Base-by-base conservation (phyloP, 306 rosid species). In the Sindora glabra region DNA sequence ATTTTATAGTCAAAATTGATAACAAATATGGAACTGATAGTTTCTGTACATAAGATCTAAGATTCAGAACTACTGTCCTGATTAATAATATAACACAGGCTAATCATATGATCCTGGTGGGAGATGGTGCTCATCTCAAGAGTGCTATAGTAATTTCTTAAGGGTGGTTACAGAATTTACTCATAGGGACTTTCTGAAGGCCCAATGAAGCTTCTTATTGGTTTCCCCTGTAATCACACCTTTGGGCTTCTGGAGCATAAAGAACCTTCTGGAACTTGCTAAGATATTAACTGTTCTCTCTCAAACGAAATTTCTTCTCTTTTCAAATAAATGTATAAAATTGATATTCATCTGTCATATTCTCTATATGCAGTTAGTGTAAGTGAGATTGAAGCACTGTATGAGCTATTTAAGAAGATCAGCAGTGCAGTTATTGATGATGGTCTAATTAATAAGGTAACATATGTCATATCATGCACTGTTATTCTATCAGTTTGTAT, bases 331-430 rank as follows among this genome's bases (percentile, higher is more conserved):
- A n/a, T n/a, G n/a, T n/a, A n/a, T n/a, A n/a, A n/a, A n/a, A n/a
- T n/a, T n/a, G 29, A 33, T 52, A 33, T 59, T 39, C 42, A 32
- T 29, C 8, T 9, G 63, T 64, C 37, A 46, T 51, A 2, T n/a
- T 46, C 29, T 25, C 9, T 44, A 64, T n/a, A n/a, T 76, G 83
- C 88, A 89, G 96, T 89, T 77, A 89, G 77, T 59, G 88, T 89
- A 53, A 89, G 94, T 74, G 96, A 89, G 71, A 69, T 89, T 55
- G 96, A 89, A 76, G 96, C 94, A 3, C 64, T 89, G 29, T 89
- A 89, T 53, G 96, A 89, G 72, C 71, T 89, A 22, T 89, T 78
- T 63, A 89, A 85, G 78, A 89, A 85, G 76, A 85, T 89, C 40
- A 89, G 90, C 54, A 78, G 90, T 70, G 67, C 81, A 50, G 77